A percentile compares a stretch with the other conserved stretches of the same genome.
Evolutionary conservation across 2,329 filamentous ascomycete genomes (phyloP).

Genomic region (Zymoseptoria brevis): DNA sequence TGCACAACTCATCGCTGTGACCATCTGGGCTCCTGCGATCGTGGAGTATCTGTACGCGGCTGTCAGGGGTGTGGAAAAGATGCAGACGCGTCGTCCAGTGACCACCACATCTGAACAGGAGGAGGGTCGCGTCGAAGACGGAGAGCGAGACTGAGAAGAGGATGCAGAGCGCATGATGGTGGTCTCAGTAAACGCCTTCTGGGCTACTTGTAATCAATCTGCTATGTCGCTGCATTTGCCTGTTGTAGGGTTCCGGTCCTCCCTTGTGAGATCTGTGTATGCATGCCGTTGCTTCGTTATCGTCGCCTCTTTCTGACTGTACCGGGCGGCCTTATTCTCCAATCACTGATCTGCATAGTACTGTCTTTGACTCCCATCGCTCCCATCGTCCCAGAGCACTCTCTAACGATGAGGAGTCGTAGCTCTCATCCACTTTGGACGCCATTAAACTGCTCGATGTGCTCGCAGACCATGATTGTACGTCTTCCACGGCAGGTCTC

Average conservation of each 20-base stretch:
- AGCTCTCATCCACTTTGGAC: too few species aligned
- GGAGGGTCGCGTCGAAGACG: neutral
- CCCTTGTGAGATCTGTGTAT: neutral
- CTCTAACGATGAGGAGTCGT: too few species aligned
- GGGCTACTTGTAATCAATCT: neutral
- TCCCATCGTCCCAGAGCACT: too few species aligned
- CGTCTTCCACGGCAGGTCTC: neutral
- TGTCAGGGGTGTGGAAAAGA: neutral
- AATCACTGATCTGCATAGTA: neutral
- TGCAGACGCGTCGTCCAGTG: neutral
- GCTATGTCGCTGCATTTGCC: neutral
- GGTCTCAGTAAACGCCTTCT: too few species aligned
- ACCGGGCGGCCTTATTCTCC: neutral
- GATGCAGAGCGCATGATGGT: neutral
- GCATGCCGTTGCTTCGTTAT: neutral
- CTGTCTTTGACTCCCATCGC: too few species aligned
- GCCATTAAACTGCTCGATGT: neutral
- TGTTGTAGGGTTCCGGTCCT: neutral
- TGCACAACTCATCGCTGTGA: conserved; percentile 12
- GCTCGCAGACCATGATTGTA: neutral
- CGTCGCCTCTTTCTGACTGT: neutral
- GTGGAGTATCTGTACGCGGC: conserved; percentile 12
- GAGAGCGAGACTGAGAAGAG: neutral
- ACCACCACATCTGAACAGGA: neutral
- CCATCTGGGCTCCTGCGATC: conserved; percentile 13